Base-by-base conservation (phyloP, 768 basidiomycete species). In the Phlegmacium glaucopus region DNA sequence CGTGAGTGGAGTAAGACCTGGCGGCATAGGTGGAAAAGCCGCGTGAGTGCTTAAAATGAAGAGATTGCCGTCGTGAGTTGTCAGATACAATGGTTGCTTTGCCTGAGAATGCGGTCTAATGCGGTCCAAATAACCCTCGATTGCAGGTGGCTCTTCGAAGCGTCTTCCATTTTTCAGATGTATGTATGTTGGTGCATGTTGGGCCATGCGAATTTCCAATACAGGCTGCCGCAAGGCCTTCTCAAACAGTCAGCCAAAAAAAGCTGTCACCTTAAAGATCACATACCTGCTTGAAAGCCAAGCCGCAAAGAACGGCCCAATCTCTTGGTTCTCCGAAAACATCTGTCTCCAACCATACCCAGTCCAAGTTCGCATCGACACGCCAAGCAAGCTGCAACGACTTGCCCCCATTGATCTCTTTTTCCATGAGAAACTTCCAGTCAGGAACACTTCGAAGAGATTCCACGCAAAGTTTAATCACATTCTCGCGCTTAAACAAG, bases 101-200 rank as follows among this genome's bases (percentile, higher is more conserved):
- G 63, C 61, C 50, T 81, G 78, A 15, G 78, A 71, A 54, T 78
- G 81, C 2, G 80, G 75, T 52, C 72, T 76, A 56, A 90, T 75
- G 39, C 84, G 83, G 50, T 88, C 79, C 36, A 94, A 69, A 65
- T 89, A 96, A 2, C 94, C 94, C 66, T 97, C 94, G 39, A 95
- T 71, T 0, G 81, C 78, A 0, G 85, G 82, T 2, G 94, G 94
- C 56, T 94, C 90, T 28, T 77, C 65, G 13, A 94, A 59, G 30
- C 68, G 57, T 66, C 63, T 70, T 61, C 70, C 71, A 64, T 74
- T 64, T 52, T 67, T 71, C n/a, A 75, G 57, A 52, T 70, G 71
- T 40, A 79, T 54, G 46, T 61, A 61, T 12, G 62, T 77, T 4
- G 83, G 78, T 17, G 69, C 74, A 63, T 97, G 94, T 43, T 83